Conservation (phyloP, 2,329 filamentous ascomycete genomes). For the Magnaporthiopsis incrustans region DNA sequence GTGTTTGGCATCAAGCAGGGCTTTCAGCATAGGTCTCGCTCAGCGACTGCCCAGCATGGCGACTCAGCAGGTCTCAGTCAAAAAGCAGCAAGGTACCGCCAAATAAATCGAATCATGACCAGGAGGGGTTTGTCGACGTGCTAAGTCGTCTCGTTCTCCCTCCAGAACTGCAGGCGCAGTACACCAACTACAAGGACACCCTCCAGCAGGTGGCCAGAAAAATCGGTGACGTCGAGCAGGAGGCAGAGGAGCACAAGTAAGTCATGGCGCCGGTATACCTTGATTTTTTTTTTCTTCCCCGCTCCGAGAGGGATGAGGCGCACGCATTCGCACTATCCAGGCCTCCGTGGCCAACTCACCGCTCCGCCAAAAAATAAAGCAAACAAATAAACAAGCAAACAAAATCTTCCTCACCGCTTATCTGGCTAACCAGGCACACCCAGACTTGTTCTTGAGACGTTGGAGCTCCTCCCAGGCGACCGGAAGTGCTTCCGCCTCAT, state of each 20-base stretch:
- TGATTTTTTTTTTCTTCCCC: conserved; percentile 9
- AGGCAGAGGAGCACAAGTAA: conserved; percentile 96
- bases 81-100: conserved; percentile 63
- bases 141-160: conserved; percentile 1
- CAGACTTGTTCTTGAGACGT: conserved; percentile 89
- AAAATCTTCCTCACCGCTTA: conserved; percentile 18
- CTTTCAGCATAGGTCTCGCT: background rate
- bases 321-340: background rate
- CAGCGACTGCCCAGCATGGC: conserved; percentile 32
- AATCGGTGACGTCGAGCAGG: conserved; percentile 95
- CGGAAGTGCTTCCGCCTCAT: conserved; percentile 99
- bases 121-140: background rate
- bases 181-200: conserved; percentile 67
- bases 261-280: conserved; percentile 24
- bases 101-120: background rate
- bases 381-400: background rate
- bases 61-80: conserved; percentile 34
- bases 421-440: conserved; percentile 8
- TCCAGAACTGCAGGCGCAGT: conserved; percentile 71
- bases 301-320: background rate
- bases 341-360: background rate
- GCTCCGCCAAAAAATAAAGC: background rate
- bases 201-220: conserved; percentile 92
- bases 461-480: conserved; percentile 71
- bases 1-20: background rate